phyloP scores from a whole-genome alignment of 441 rosid species.

The Capsella rubella region DNA sequence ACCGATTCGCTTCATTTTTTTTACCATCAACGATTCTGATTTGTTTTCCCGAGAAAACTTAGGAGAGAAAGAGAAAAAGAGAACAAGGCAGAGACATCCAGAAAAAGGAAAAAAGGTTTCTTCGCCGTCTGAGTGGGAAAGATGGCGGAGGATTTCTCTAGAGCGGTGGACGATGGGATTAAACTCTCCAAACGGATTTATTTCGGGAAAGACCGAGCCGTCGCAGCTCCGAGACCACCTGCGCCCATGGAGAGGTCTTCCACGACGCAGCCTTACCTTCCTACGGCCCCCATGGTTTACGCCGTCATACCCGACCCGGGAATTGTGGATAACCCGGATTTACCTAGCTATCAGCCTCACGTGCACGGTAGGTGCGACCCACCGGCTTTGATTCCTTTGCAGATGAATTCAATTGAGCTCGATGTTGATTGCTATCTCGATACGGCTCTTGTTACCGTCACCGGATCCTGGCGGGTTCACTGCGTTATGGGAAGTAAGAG shows the following conservation, averaged over 20 bases:
- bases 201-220: slow-evolving; percentile 82
- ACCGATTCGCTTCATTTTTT: slow-evolving; percentile 24
- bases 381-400: slow-evolving; percentile 87
- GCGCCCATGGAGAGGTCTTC: slow-evolving; percentile 64
- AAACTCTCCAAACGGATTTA: slow-evolving; percentile 81
- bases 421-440: slow-evolving; percentile 72
- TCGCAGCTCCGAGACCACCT: slow-evolving; percentile 68
- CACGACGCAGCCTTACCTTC: slow-evolving; percentile 51
- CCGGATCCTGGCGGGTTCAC: slow-evolving; percentile 85
- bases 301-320: slow-evolving; percentile 85
- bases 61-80: not conserved
- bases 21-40: not conserved
- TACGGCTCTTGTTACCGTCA: slow-evolving; percentile 60
- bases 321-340: slow-evolving; percentile 91
- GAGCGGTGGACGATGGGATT: slow-evolving; percentile 85
- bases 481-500: slow-evolving; percentile 89
- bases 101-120: not conserved
- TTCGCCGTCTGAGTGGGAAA: slow-evolving; percentile 42
- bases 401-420: slow-evolving; percentile 75
- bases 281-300: slow-evolving; percentile 84
- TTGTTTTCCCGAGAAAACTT: slow-evolving; percentile 27
- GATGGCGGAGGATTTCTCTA: slow-evolving; percentile 84
- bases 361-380: slow-evolving; percentile 95
- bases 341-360: slow-evolving; percentile 98
- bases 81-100: not conserved